Evolutionary conservation across 495 filamentous ascomycete genomes (phyloP), one percentile per base, ranked within the genome.

Genomic region (Aspergillus saccharolyticus): DNA sequence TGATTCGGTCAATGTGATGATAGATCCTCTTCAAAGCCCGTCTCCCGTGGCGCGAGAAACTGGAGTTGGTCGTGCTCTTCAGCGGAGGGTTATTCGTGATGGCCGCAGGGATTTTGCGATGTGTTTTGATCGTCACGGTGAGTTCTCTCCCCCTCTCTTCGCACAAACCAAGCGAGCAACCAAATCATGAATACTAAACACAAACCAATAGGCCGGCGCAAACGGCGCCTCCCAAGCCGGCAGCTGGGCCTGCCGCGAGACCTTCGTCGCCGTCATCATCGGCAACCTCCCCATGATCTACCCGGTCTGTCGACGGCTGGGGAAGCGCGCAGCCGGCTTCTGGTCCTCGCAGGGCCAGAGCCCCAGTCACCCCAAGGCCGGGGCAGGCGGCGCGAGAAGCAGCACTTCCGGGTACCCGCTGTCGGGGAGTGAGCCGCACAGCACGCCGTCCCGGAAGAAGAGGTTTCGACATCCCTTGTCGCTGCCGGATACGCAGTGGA

Each of bases 211-310:
- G 75, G 70, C 73, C 44, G 74, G 74, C 22, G 73, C 73, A 20
- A 75, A 81, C 62, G 72, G 72, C 53, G 78, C 79, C 51, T 64
- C 74, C 39, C 75, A 83, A 73, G 80, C 80, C 8, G 81, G 82
- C 42, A 77, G 74, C 70, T 86, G 83, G 83, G 81, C 83, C 50
- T 78, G 80, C 58, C 82, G 83, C 49, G 83, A 85, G 59, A 83
- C 82, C 39, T 85, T 86, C 59, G 80, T 85, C 50, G 81, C 80
- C 2, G 75, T 85, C 25, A 64, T 84, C 22, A 76, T 85, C 53
- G 78, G 78, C 58, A 86, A 85, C 63, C 64, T 80, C 19, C 83
- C 83, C 7, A 84, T 85, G 78, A 71, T 86, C 39, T 82, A 83
- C 56, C 81, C 82, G 0, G 59, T 83, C 8, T 61, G 80, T 56